These are phyloP conservation scores for Xylaria flabelliformis DNA, from an alignment of 495 filamentous ascomycete genomes.

Conservation along the genomic window DNA sequence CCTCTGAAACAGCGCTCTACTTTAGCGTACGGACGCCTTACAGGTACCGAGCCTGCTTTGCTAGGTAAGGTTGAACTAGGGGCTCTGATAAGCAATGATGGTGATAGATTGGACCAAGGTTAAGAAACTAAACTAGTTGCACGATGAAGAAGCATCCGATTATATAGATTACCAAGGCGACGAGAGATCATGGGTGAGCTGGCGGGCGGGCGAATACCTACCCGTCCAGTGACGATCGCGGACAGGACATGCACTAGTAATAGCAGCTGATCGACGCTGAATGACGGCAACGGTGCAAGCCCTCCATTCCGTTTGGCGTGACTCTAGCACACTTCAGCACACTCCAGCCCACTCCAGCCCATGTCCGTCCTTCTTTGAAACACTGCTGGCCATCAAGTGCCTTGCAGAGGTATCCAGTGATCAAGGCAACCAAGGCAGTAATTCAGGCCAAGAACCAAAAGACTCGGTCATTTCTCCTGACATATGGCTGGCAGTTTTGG, in stretches of 20 bases:
- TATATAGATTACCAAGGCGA: not conserved
- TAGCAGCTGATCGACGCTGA: constrained; percentile 12
- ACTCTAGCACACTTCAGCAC: not conserved
- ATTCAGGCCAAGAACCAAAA: not conserved
- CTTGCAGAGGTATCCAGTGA: not conserved
- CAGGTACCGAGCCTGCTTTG: not conserved
- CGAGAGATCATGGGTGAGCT: constrained; percentile 3
- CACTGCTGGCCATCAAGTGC: not conserved
- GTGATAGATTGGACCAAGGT: not conserved
- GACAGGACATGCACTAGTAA: not conserved
- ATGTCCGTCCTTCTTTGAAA: constrained; percentile 4
- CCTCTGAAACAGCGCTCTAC: not conserved
- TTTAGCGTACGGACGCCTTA: not conserved
- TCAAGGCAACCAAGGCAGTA: not conserved
- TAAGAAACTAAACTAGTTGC: not conserved
- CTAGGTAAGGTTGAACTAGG: not conserved
- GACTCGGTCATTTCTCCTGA: not conserved
- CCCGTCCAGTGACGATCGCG: not conserved
- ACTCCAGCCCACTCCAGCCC: not conserved
- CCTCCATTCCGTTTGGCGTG: not conserved
- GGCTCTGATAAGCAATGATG: not conserved
- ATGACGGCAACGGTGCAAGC: not conserved
- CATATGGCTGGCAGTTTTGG: not conserved
- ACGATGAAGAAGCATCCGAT: not conserved
- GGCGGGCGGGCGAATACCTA: not conserved